phyloP scores from a whole-genome alignment of 2,329 filamentous ascomycete genomes.

The Westerdykella ornata region DNA sequence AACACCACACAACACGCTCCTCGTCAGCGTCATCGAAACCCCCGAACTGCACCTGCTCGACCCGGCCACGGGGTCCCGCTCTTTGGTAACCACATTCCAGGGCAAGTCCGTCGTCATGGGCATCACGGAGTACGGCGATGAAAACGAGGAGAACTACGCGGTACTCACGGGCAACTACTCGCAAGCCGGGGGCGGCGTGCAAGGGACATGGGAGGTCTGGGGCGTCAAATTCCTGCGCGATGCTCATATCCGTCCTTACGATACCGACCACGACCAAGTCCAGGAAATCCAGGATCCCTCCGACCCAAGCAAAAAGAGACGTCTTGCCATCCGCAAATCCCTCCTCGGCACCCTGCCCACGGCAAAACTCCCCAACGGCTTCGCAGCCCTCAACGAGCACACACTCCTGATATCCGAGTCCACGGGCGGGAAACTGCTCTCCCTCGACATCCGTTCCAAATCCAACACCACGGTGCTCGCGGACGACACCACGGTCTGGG shows the following conservation, averaged over 20 bases:
- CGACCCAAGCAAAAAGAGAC: too few species aligned
- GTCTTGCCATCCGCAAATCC: too few species aligned
- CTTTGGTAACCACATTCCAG: slow-evolving; percentile 24
- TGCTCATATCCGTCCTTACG: not conserved
- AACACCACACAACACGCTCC: slow-evolving; percentile 32
- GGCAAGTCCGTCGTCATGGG: slow-evolving; percentile 24
- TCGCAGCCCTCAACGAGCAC: slow-evolving; percentile 11
- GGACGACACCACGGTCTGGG: slow-evolving; percentile 9
- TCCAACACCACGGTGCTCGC: slow-evolving; percentile 7
- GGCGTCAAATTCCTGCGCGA: slow-evolving; percentile 9
- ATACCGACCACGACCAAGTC: too few species aligned
- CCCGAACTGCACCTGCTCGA: slow-evolving; percentile 33
- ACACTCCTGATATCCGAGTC: slow-evolving; percentile 22
- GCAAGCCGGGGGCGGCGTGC: slow-evolving; percentile 1
- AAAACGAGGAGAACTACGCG: slow-evolving; percentile 23
- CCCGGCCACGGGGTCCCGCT: slow-evolving; percentile 12
- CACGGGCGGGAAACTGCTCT: slow-evolving; percentile 12
- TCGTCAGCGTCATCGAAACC: slow-evolving; percentile 27
- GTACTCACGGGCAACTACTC: slow-evolving; percentile 21
- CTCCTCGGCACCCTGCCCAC: slow-evolving; percentile 13
- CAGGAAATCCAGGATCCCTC: too few species aligned
- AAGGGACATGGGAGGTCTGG: slow-evolving; percentile 13
- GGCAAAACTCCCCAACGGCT: slow-evolving; percentile 16
- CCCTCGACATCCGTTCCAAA: slow-evolving; percentile 8
- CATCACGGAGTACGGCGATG: slow-evolving; percentile 29